Conservation (phyloP, 202 grass and related monocot species). For the Carex arenaria region DNA sequence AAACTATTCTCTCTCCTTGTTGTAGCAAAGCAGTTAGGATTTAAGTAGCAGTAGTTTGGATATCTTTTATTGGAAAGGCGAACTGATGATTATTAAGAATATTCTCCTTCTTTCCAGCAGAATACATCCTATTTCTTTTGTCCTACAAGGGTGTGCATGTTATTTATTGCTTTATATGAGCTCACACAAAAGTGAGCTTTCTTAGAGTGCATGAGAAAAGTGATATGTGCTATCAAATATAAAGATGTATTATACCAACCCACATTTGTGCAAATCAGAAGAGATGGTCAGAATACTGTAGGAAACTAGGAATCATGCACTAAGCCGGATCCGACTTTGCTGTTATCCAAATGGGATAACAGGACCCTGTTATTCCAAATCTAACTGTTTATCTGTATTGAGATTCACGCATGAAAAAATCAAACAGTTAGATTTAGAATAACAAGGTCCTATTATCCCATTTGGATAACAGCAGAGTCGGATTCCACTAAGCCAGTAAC, state of each 20-base stretch:
- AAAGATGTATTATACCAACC: neutral
- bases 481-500: neutral
- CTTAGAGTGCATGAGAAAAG: neutral
- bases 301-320: neutral
- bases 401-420: too few species aligned
- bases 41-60: neutral
- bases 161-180: neutral
- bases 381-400: too few species aligned
- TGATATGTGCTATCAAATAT: neutral
- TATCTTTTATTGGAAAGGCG: neutral
- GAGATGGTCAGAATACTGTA: neutral
- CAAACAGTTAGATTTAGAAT: too few species aligned
- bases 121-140: neutral
- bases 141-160: neutral
- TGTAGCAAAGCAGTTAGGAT: neutral
- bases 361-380: too few species aligned
- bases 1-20: neutral
- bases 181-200: neutral
- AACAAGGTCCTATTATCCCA: too few species aligned
- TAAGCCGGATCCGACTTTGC: neutral
- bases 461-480: too few species aligned
- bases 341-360: too few species aligned
- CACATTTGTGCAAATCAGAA: neutral
- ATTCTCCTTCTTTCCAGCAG: neutral
- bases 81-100: neutral